phyloP scores from a whole-genome alignment of 192 early-diverging fungal species.

The Coemansia erecta region DNA sequence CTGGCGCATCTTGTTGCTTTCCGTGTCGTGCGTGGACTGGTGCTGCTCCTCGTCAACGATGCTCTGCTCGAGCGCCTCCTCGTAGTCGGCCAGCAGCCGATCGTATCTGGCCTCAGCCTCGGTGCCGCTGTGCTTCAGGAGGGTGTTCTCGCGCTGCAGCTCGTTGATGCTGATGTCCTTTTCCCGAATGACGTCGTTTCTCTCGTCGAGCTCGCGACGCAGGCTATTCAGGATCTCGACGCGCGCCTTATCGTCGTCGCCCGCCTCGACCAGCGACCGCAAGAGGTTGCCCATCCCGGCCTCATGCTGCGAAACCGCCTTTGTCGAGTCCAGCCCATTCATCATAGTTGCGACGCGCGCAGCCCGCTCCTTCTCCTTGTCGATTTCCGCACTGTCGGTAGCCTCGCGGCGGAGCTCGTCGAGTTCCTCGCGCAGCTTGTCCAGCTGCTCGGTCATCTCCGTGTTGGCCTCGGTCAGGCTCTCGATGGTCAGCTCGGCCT shows the following conservation, averaged over 20 bases:
- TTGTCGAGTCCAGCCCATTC: constrained; percentile 43
- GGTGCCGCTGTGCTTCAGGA: constrained; percentile 12
- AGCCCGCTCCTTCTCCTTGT: constrained; percentile 60
- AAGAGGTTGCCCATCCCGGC: constrained; percentile 51
- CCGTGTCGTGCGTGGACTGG: constrained; percentile 54
- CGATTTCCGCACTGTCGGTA: constrained; percentile 5
- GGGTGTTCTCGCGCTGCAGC: constrained; percentile 19
- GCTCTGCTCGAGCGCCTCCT: constrained; percentile 55
- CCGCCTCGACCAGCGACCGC: constrained; percentile 51
- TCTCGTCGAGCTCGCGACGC: constrained; percentile 49
- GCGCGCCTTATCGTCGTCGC: constrained; percentile 46
- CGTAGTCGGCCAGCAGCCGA: constrained; percentile 50
- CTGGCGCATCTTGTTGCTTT: constrained; percentile 76
- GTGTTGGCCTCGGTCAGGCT: constrained; percentile 80
- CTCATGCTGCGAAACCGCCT: constrained; percentile 52
- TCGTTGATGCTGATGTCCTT: constrained; percentile 18
- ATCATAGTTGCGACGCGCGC: constrained; percentile 52
- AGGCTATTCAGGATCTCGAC: constrained; percentile 44
- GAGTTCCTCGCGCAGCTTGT: constrained; percentile 68
- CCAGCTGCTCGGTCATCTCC: constrained; percentile 73
- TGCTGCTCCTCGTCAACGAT: constrained; percentile 55
- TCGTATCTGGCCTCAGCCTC: constrained; percentile 49
- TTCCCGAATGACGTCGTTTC: constrained; percentile 21
- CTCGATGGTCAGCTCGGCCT: constrained; percentile 85
- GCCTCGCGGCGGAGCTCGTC: constrained; percentile 53